These are phyloP conservation scores for Acer negundo DNA, from an alignment of 345 rosid genomes.

Conservation along the genomic window DNA sequence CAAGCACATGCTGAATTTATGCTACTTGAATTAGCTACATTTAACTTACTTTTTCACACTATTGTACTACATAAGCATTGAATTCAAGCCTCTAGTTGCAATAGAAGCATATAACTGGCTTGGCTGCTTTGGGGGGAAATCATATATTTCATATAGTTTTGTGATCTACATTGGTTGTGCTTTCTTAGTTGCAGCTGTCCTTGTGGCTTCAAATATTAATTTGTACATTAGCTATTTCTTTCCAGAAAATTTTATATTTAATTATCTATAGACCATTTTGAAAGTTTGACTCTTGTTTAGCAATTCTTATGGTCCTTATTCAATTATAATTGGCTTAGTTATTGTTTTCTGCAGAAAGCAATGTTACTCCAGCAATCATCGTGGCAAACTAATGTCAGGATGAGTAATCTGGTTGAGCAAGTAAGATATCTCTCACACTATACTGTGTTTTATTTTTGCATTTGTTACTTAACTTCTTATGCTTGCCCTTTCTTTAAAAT, in stretches of 20 bases:
- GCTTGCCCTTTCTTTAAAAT: conserved; percentile 9
- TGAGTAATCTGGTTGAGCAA: conserved; percentile 90
- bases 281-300: background rate
- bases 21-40: conserved; percentile 4
- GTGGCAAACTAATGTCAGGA: conserved; percentile 88
- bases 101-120: background rate
- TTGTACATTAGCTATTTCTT: conserved; percentile 10
- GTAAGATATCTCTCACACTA: conserved; percentile 35
- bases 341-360: conserved; percentile 52
- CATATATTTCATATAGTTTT: background rate
- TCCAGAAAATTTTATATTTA: background rate
- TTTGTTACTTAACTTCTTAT: conserved; percentile 13
- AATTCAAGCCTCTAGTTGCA: conserved; percentile 2
- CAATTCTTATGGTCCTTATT: background rate
- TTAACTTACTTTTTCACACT: background rate
- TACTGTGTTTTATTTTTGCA: background rate
- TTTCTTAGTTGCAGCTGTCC: background rate
- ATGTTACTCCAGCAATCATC: conserved; percentile 83
- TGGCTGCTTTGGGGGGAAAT: background rate
- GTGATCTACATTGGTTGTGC: background rate
- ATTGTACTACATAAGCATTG: background rate
- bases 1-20: background rate
- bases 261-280: background rate
- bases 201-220: conserved; percentile 2
- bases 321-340: conserved; percentile 6